Evolutionary conservation across 352 stramenopile genomes (phyloP).

Genomic region (Phytophthora hybrid): DNA sequence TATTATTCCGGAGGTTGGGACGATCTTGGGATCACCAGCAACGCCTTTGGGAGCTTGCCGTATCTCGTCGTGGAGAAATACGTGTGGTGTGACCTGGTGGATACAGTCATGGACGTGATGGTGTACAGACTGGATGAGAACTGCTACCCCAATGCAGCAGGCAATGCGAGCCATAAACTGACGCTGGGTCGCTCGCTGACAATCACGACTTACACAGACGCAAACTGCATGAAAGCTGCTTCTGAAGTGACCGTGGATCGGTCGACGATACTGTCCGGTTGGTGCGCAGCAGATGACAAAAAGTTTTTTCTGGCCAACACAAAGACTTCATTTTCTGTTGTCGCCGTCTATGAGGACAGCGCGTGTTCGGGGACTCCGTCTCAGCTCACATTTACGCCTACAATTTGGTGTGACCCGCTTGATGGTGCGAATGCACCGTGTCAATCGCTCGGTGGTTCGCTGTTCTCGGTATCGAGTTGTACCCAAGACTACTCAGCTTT

Average conservation of each 20-base stretch:
- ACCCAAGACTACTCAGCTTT: conserved; percentile 1
- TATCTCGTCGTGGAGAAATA: conserved; percentile 16
- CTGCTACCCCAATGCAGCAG: conserved; percentile 6
- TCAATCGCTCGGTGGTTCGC: neutral
- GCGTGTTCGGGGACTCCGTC: conserved; percentile 3
- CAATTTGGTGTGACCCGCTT: neutral
- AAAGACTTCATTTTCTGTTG: neutral
- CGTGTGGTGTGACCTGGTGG: neutral
- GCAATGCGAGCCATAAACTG: neutral
- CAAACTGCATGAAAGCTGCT: neutral
- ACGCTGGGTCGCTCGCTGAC: neutral
- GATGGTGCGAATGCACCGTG: neutral
- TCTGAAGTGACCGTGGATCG: neutral
- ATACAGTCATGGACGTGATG: neutral
- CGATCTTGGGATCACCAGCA: conserved; percentile 9
- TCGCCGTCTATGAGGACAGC: neutral
- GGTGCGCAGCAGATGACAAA: neutral
- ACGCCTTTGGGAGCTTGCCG: conserved; percentile 4
- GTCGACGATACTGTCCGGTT: neutral
- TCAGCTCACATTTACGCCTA: neutral
- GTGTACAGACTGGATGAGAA: conserved; percentile 11
- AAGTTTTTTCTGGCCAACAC: neutral
- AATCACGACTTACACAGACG: neutral
- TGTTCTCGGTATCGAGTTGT: neutral
- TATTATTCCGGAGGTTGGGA: neutral